These are phyloP conservation scores for Mediolabrus comicus DNA, from an alignment of 108 stramenopile genomes.

Conservation along the genomic window DNA sequence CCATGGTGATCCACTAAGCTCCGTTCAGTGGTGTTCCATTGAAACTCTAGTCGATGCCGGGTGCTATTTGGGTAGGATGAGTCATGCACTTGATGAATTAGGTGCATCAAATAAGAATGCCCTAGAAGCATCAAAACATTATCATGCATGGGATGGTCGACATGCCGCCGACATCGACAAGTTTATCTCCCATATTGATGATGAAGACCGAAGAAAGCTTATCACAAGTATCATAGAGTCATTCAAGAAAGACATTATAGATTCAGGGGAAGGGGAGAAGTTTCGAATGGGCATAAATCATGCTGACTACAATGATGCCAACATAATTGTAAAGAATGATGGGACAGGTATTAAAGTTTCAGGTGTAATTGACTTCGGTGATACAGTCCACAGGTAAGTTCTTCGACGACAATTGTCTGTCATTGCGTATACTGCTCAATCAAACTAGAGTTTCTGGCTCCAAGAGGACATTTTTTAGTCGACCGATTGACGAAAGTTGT, in stretches of 20 bases:
- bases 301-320: constrained; percentile 90
- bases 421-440: constrained; percentile 33
- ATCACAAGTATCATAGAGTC: constrained; percentile 64
- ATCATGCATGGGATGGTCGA: constrained; percentile 84
- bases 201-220: constrained; percentile 47
- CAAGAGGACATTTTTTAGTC: constrained; percentile 50
- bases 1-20: constrained; percentile 64
- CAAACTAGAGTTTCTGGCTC: constrained; percentile 79
- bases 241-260: constrained; percentile 63
- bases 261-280: constrained; percentile 43
- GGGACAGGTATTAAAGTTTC: constrained; percentile 41
- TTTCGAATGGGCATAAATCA: constrained; percentile 58
- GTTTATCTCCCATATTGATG: constrained; percentile 64
- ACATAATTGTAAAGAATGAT: constrained; percentile 66
- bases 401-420: neutral
- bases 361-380: constrained; percentile 91
- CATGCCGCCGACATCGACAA: constrained; percentile 60
- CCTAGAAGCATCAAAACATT: constrained; percentile 53
- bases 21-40: constrained; percentile 55
- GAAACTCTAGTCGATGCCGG: constrained; percentile 77
- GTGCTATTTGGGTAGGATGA: constrained; percentile 62
- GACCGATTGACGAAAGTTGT: constrained; percentile 87
- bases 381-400: constrained; percentile 82
- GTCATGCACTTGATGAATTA: constrained; percentile 56
- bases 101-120: constrained; percentile 22